Percentiles rank a stretch among this genome's conserved stretches.
These are phyloP conservation scores for Alternaria sp. DNA, from an alignment of 2,329 filamentous ascomycete genomes.

Conservation along the genomic window DNA sequence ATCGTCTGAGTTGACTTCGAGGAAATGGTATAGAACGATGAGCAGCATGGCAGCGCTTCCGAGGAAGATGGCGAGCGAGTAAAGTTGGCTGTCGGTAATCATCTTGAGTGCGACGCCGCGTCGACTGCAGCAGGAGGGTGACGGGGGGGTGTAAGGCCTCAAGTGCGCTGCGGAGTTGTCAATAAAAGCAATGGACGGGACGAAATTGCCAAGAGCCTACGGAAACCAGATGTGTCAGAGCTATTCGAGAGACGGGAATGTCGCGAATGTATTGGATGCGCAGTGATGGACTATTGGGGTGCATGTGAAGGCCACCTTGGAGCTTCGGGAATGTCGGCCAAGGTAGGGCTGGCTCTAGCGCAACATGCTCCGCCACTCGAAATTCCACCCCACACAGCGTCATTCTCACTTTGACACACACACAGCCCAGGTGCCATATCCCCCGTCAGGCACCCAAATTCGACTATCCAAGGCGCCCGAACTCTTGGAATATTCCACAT, in stretches of 20 bases:
- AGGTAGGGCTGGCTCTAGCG: conserved; percentile 27
- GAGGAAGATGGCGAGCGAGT: conserved; percentile 90
- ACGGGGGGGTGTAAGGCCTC: conserved; percentile 7
- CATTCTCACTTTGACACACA: conserved; percentile 49
- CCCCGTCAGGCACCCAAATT: conserved; percentile 29
- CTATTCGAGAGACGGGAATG: conserved; percentile 14
- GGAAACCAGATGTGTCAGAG: conserved; percentile 1
- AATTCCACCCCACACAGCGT: conserved; percentile 45
- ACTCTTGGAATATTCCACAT: conserved; percentile 7
- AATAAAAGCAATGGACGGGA: conserved; percentile 16
- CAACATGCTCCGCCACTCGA: conserved; percentile 28
- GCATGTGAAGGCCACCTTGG: conserved; percentile 39
- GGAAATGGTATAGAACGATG: conserved; percentile 94
- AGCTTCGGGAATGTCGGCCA: conserved; percentile 32
- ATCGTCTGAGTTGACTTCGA: conserved; percentile 87
- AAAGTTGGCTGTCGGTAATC: conserved; percentile 94
- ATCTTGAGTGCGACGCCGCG: conserved; percentile 65
- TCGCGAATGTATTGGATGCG: conserved; percentile 13
- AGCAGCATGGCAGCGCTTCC: conserved; percentile 89
- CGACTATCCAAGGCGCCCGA: conserved; percentile 18
- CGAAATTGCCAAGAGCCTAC: conserved; percentile 9
- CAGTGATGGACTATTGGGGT: conserved; percentile 14
- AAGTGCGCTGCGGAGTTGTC: conserved; percentile 29
- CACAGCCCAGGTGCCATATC: conserved; percentile 27
- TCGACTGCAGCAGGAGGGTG: conserved; percentile 24